Conservation (phyloP, 108 stramenopile genomes). For the Cyclotella kingstonii region DNA sequence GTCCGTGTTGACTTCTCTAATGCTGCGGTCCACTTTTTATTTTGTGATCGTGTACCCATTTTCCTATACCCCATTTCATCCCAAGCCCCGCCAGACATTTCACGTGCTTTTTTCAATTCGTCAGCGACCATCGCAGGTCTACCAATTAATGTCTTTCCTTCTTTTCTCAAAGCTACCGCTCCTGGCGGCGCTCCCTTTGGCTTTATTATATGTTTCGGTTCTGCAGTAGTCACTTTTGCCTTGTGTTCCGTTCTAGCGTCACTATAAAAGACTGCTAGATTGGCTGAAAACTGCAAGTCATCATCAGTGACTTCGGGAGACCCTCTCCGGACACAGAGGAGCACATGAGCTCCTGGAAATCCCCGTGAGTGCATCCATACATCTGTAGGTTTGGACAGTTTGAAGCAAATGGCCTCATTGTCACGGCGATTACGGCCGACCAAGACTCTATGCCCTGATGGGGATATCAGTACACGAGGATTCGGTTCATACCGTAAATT, state of each 20-base stretch:
- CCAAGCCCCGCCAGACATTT: constrained; percentile 57
- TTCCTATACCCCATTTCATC: constrained; percentile 54
- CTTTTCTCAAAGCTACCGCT: constrained; percentile 77
- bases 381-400: constrained; percentile 68
- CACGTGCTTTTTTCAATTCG: constrained; percentile 70
- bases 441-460: constrained; percentile 71
- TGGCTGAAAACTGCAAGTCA: constrained; percentile 75
- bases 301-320: constrained; percentile 58
- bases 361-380: constrained; percentile 86
- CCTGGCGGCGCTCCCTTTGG: constrained; percentile 83
- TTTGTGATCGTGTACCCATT: constrained; percentile 63
- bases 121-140: constrained; percentile 69
- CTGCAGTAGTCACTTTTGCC: constrained; percentile 70
- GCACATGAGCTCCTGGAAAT: constrained; percentile 84
- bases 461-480: constrained; percentile 59
- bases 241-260: constrained; percentile 71
- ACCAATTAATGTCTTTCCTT: constrained; percentile 66
- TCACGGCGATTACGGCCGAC: constrained; percentile 85
- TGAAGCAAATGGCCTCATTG: constrained; percentile 80
- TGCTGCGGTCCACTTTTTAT: constrained; percentile 60
- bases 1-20: constrained; percentile 22
- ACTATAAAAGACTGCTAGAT: constrained; percentile 83
- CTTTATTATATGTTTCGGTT: constrained; percentile 83
- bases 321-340: constrained; percentile 68
- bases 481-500: constrained; percentile 32